Conservation (phyloP, 805 yeast species). For the Nakazawaea siamensis region DNA sequence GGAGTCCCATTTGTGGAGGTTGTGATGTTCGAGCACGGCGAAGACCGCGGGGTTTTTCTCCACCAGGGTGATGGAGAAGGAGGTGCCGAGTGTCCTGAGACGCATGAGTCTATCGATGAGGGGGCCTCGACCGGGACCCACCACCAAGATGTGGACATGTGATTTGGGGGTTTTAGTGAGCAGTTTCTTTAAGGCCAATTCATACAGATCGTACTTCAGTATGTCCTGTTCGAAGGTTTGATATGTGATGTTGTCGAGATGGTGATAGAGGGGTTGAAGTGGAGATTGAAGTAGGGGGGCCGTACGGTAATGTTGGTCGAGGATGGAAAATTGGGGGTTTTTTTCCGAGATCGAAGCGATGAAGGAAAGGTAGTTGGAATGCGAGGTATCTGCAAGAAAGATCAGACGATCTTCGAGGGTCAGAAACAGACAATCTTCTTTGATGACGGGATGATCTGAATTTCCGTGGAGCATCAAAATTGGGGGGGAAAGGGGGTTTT, state of each 20-base stretch:
- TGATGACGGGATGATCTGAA: constrained; percentile 13
- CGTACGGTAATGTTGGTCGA: constrained; percentile 12
- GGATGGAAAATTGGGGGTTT: constrained; percentile 19
- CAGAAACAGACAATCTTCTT: constrained; percentile 14
- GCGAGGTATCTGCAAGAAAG: constrained; percentile 21
- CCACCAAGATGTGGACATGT: constrained; percentile 40
- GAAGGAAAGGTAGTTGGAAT: constrained; percentile 21
- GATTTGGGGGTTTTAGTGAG: constrained; percentile 44
- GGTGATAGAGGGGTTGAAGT: constrained; percentile 58
- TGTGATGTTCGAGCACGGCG: constrained; percentile 38
- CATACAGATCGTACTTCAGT: constrained; percentile 63
- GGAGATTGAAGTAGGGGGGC: constrained; percentile 35
- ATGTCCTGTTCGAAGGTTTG: constrained; percentile 63
- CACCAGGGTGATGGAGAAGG: constrained; percentile 40
- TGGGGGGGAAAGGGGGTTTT: constrained; percentile 30
- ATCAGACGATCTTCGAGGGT: too few relatives aligned
- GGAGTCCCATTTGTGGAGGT: constrained; percentile 43
- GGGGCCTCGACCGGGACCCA: constrained; percentile 90
- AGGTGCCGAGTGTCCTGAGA: constrained; percentile 12
- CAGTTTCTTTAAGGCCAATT: constrained; percentile 41
- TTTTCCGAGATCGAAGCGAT: constrained; percentile 13
- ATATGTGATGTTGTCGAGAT: constrained; percentile 55
- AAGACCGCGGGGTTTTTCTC: constrained; percentile 68
- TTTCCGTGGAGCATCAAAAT: constrained; percentile 46
- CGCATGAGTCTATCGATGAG: constrained; percentile 44